These are phyloP conservation scores for Annulohypoxylon stygium DNA, from an alignment of 495 filamentous ascomycete genomes.

Conservation along the genomic window DNA sequence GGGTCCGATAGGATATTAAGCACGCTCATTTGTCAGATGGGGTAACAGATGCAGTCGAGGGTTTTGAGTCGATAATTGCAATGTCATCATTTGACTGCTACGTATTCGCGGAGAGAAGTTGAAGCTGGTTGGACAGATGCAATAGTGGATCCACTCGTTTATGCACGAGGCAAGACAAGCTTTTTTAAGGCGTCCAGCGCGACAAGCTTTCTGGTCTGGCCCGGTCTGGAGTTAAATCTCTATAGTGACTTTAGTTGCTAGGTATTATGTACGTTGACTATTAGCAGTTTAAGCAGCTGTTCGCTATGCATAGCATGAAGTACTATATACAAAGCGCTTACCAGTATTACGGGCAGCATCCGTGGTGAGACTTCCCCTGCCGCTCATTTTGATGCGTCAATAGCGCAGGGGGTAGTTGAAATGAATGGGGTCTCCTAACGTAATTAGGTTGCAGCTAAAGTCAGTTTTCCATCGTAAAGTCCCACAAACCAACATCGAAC, in stretches of 20 bases:
- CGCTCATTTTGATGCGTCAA: slow-evolving; percentile 21
- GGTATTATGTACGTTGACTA: background rate
- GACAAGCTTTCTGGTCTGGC: slow-evolving; percentile 47
- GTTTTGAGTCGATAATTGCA: slow-evolving; percentile 29
- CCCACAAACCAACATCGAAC: slow-evolving; percentile 18
- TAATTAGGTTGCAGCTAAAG: slow-evolving; percentile 33
- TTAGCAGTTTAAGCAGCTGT: background rate
- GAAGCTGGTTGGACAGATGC: slow-evolving; percentile 30
- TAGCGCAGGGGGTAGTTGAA: slow-evolving; percentile 13
- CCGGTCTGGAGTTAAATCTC: slow-evolving; percentile 22
- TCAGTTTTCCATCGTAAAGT: slow-evolving; percentile 22
- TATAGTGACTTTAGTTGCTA: background rate
- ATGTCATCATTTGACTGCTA: slow-evolving; percentile 42
- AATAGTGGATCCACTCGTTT: slow-evolving; percentile 38
- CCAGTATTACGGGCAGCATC: background rate
- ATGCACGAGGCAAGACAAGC: slow-evolving; percentile 49
- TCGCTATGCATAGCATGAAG: background rate
- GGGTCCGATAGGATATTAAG: slow-evolving; percentile 3
- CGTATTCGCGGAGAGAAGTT: slow-evolving; percentile 20
- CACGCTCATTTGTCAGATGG: slow-evolving; percentile 32
- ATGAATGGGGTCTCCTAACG: slow-evolving; percentile 32
- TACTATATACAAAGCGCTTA: background rate
- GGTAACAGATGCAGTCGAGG: slow-evolving; percentile 8
- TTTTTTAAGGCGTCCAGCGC: slow-evolving; percentile 47
- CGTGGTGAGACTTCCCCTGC: background rate